Evolutionary conservation across 148 eudicot species (phyloP).

Genomic region (Simmondsia chinensis): DNA sequence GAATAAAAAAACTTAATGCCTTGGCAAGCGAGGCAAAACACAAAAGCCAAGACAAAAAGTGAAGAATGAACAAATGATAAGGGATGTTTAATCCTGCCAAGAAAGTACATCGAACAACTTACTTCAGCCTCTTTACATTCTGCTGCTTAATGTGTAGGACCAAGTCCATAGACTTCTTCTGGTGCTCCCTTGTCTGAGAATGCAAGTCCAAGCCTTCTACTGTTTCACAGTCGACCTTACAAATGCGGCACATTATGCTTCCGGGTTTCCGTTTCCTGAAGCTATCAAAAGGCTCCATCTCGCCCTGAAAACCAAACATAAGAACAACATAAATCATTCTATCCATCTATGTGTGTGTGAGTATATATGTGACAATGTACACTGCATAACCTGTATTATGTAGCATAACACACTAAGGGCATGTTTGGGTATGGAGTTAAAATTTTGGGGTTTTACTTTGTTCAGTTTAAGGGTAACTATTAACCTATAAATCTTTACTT

Average conservation of each 20-base stretch:
- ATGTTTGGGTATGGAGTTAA: no score
- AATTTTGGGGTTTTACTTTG: no score
- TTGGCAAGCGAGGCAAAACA: not conserved
- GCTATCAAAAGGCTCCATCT: constrained; percentile 56
- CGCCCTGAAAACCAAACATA: constrained; percentile 35
- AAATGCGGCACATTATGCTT: constrained; percentile 83
- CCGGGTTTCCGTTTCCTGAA: constrained; percentile 47
- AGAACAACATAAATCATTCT: no score
- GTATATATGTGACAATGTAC: no score
- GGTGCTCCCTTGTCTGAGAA: constrained; percentile 88
- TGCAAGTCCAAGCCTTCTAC: constrained; percentile 90
- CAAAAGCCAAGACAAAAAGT: constrained; percentile 1
- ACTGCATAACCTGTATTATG: no score
- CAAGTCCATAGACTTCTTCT: constrained; percentile 72
- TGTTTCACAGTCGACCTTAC: constrained; percentile 84
- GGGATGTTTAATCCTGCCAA: no score
- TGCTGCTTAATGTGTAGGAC: constrained; percentile 68
- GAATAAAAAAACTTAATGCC: constrained; percentile 2
- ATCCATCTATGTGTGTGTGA: no score
- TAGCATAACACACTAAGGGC: no score
- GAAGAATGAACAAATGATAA: not conserved
- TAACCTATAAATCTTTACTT: no score
- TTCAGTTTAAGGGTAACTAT: no score
- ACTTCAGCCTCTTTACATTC: constrained; percentile 67
- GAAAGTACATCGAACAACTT: constrained; percentile 18